Base-by-base conservation (phyloP, 768 basidiomycete genomes). In the Pulveroboletus sp. region DNA sequence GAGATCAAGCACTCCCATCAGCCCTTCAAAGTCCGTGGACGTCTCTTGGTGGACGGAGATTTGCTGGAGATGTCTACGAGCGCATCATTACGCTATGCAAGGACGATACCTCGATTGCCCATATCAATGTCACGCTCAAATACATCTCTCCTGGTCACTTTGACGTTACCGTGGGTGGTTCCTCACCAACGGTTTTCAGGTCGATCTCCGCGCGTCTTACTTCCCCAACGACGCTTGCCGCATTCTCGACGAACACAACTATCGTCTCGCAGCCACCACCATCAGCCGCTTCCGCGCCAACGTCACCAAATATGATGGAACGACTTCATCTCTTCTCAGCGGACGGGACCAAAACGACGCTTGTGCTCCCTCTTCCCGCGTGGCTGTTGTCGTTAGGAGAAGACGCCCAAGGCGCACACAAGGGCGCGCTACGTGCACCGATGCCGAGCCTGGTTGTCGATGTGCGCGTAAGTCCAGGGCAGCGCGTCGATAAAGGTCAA, bases 391-490 rank as follows among this genome's bases (percentile, higher is more conserved):
- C 82, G 3, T 70, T 89, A 8, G 82, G 80, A n/a, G 79, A 76
- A 3, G 83, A 85, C 48, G 68, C 78, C 10, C 62, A 80, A 15
- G 72, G 69, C 27, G 74, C 78, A 6, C 73, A 75, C 21, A 82
- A 81, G 60, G 83, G 87, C 6, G 80, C 81, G 14, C 65, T 92
- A 57, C 78, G 81, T 51, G 88, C 89, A 5, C 93, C 93, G 12
- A 93, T 93, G 89, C 93, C 93, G n/a, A 90, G 90, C 65, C 76
- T 93, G 43, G 85, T 96, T 2, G 93, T 96, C 5, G 91, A 95
- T 47, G 86, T 96, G 44, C 78, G 77, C 15, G 93, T 94, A 31
- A 76, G 75, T 51, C 72, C 79, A 1, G 93, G 93, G 5, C 86
- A 94, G 45, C 73, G 68, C 12, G 88, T 96, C 36, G 83, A 85